Evolutionary conservation across 1,284 basidiomycete genomes (phyloP).

Genomic region (Fomitiporia mediterranea): DNA sequence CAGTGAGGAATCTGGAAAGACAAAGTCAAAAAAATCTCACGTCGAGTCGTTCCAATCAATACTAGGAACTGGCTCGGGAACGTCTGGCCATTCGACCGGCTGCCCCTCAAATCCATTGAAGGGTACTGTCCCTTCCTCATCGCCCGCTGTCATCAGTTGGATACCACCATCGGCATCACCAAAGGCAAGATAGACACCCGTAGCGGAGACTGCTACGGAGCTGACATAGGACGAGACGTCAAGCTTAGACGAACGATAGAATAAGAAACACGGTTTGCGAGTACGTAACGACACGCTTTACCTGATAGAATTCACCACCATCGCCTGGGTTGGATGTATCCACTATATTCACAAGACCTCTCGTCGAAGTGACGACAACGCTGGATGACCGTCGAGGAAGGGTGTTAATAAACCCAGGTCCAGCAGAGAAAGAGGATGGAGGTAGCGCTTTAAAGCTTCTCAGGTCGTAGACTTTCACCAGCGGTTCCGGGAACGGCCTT

Average conservation of each 20-base stretch:
- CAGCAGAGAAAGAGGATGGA: conserved; percentile 84
- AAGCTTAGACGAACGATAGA: conserved; percentile 39
- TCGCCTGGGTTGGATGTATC: conserved; percentile 73
- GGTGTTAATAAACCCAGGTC: conserved; percentile 83
- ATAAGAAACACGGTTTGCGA: conserved; percentile 14
- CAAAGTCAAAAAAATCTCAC: conserved; percentile 41
- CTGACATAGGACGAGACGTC: conserved; percentile 74
- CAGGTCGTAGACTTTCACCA: conserved; percentile 91
- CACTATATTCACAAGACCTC: conserved; percentile 87
- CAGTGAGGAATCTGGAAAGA: conserved; percentile 6
- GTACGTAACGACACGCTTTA: conserved; percentile 26
- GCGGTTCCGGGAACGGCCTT: conserved; percentile 84
- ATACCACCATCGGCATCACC: conserved; percentile 86
- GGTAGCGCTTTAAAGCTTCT: conserved; percentile 77
- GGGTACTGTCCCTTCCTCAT: conserved; percentile 60
- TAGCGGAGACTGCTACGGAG: conserved; percentile 79
- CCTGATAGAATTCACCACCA: conserved; percentile 74
- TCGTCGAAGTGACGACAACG: conserved; percentile 76
- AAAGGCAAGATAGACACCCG: conserved; percentile 88
- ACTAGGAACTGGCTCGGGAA: conserved; percentile 61
- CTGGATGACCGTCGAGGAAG: conserved; percentile 79
- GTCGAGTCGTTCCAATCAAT: conserved; percentile 82
- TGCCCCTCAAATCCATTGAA: conserved; percentile 88
- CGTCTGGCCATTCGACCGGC: conserved; percentile 82
- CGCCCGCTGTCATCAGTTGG: conserved; percentile 77